Evolutionary conservation across 257 asterid genomes (phyloP), one percentile per base, ranked within the genome.

Genomic region (Solanum piurae): DNA sequence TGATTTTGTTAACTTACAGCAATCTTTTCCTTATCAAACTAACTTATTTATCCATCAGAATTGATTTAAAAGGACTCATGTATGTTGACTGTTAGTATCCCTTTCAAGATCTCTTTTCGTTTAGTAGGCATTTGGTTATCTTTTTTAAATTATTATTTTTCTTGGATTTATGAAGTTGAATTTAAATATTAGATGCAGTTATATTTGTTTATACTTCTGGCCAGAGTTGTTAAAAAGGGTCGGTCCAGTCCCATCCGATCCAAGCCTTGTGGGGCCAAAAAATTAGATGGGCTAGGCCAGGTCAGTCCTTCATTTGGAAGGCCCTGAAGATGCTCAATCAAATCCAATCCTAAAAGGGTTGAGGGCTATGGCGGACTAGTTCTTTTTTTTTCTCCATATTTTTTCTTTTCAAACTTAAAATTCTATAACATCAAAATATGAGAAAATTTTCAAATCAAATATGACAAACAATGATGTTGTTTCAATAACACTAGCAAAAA

Each of bases 211-310:
- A 58, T 58, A 20, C 66, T 58, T 58, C 5, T 0, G 11, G n/a
- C 2, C 20, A 55, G 64, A 55, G 10, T 55, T 18, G 10, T 18
- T 18, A 20, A 6, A 55, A 20, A 55, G 25, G 64, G 64, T 6
- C 10, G 10, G 4, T 2, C 1, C 10, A 55, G n/a, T 55, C 4
- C 1, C 2, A 55, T 0, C 1, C 4, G 0, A 0, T 55, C 2
- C 5, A 55, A 55, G 64, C n/a, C n/a, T 18, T 55, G 64, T 1
- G 4, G 11, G 64, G n/a, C 4, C 0, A 18, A 0, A 0, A 1
- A 55, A 55, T 55, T 55, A 1, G 64, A 55, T 55, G 4, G 64
- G 23, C 64, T 55, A 55, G 64, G 4, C 11, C 64, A 55, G 0
- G n/a, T 18, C 64, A 55, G 0, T 1, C n/a, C 11, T 20, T 52